A percentile compares a stretch with the other conserved stretches of the same genome.
Evolutionary conservation across 306 rosid species (phyloP).

Genomic region (Boehmeria nivea): DNA sequence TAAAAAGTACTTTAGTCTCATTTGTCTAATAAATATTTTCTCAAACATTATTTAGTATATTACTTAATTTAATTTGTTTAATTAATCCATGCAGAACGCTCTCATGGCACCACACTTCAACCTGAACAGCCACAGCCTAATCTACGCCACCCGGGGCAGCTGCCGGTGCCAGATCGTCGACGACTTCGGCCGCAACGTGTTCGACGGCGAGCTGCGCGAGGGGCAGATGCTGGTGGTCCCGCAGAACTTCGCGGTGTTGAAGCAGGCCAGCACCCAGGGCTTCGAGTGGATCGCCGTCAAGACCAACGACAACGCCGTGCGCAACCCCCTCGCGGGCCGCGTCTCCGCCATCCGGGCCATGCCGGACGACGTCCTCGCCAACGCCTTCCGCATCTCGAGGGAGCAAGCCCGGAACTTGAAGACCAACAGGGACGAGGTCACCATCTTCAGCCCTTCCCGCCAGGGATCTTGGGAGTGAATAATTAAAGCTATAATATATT

Average conservation of each 20-base stretch:
- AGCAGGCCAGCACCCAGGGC: conserved; percentile 23
- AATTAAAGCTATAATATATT: neutral
- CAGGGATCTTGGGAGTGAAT: neutral
- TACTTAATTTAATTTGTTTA: conserved; percentile 18
- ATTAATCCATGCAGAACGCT: conserved; percentile 30
- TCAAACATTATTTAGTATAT: neutral
- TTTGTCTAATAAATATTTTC: neutral
- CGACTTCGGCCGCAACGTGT: conserved; percentile 33
- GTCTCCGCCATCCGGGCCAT: conserved; percentile 22
- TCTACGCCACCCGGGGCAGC: conserved; percentile 38
- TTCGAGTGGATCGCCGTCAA: conserved; percentile 45
- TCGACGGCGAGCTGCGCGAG: conserved; percentile 26
- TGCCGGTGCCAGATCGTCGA: conserved; percentile 49
- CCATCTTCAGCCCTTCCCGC: conserved; percentile 27
- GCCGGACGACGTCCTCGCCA: conserved; percentile 26
- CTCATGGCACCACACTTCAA: conserved; percentile 52
- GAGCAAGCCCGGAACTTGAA: conserved; percentile 41
- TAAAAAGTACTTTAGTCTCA: too few relatives aligned
- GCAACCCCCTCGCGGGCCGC: conserved; percentile 35
- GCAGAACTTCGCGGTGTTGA: conserved; percentile 44
- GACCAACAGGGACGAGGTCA: conserved; percentile 24
- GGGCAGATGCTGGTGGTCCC: conserved; percentile 44
- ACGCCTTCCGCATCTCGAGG: conserved; percentile 9
- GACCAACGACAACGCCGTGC: conserved; percentile 34
- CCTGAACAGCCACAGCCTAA: conserved; percentile 37